A percentile compares a stretch with the other conserved stretches of the same genome.
Conservation (phyloP, 2,329 filamentous ascomycete genomes). For the Mariannaea elegans region DNA sequence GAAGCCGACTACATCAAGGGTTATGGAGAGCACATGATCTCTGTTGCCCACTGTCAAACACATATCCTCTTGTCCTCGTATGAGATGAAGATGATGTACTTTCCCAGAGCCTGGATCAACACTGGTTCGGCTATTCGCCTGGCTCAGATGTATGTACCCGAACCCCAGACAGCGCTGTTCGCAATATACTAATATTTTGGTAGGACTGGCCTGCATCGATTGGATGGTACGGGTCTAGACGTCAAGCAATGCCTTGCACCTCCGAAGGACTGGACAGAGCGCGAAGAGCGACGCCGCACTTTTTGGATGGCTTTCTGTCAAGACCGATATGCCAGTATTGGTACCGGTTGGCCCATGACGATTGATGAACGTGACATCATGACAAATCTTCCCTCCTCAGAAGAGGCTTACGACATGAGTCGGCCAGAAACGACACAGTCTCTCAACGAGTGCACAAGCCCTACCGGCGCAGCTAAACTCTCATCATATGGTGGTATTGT, state of each 20-base stretch:
- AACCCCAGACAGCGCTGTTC: background rate
- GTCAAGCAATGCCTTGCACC: constrained; percentile 92
- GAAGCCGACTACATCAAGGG: constrained; percentile 92
- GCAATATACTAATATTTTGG: constrained; percentile 41
- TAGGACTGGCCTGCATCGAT: constrained; percentile 90
- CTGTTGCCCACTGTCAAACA: constrained; percentile 84
- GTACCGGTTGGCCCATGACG: constrained; percentile 96
- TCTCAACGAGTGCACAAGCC: constrained; percentile 74
- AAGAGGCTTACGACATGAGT: constrained; percentile 86
- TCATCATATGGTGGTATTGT: constrained; percentile 83
- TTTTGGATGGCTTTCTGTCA: constrained; percentile 96
- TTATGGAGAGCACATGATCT: constrained; percentile 89
- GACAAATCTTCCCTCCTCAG: constrained; percentile 83
- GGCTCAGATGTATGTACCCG: constrained; percentile 74
- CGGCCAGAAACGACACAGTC: constrained; percentile 76
- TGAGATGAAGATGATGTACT: constrained; percentile 98
- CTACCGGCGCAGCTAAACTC: constrained; percentile 76
- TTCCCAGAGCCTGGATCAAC: constrained; percentile 94
- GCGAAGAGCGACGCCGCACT: constrained; percentile 87
- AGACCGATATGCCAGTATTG: constrained; percentile 93
- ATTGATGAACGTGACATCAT: constrained; percentile 92
- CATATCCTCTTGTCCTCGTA: constrained; percentile 83
- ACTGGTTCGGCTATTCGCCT: constrained; percentile 83
- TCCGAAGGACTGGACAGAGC: constrained; percentile 91
- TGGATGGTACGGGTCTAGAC: constrained; percentile 84